These are phyloP conservation scores for Moricandia arvensis DNA, from an alignment of 345 rosid species.

Conservation along the genomic window DNA sequence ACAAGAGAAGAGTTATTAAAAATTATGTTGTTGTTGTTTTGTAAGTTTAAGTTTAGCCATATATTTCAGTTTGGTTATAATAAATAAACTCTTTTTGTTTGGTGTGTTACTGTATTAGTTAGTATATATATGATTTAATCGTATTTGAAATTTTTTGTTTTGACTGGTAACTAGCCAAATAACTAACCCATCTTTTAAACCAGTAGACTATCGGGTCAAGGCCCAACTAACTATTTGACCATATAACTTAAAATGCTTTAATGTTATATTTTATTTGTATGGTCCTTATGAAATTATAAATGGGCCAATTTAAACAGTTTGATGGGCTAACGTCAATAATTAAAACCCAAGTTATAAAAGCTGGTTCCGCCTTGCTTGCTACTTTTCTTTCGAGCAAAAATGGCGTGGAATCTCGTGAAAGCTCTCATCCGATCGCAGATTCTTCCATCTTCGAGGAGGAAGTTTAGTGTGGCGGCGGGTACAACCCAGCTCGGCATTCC, in stretches of 20 bases:
- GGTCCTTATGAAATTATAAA: neutral
- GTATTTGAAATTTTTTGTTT: neutral
- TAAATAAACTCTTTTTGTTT: neutral
- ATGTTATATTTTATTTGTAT: too few species aligned
- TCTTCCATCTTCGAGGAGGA: slow-evolving; percentile 46
- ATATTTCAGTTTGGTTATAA: neutral
- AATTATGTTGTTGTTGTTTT: neutral
- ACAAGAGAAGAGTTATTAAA: too few species aligned
- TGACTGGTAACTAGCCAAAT: neutral
- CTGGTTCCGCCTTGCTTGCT: too few species aligned
- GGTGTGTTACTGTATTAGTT: neutral
- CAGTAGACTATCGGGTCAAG: neutral
- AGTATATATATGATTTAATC: too few species aligned
- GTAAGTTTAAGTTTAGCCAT: neutral
- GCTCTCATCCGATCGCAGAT: slow-evolving; percentile 48
- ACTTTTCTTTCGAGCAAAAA: slow-evolving; percentile 9
- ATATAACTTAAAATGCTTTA: too few species aligned
- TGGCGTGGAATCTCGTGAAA: slow-evolving; percentile 62
- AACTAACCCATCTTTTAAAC: neutral
- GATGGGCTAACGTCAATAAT: neutral
- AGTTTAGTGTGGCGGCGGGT: slow-evolving; percentile 43
- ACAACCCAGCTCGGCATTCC: slow-evolving; percentile 37
- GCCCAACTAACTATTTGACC: too few species aligned
- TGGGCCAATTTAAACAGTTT: neutral
- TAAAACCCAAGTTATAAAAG: slow-evolving; percentile 12